Evolutionary conservation across 2,329 filamentous ascomycete genomes (phyloP).

Genomic region (Talaromyces marneffei): DNA sequence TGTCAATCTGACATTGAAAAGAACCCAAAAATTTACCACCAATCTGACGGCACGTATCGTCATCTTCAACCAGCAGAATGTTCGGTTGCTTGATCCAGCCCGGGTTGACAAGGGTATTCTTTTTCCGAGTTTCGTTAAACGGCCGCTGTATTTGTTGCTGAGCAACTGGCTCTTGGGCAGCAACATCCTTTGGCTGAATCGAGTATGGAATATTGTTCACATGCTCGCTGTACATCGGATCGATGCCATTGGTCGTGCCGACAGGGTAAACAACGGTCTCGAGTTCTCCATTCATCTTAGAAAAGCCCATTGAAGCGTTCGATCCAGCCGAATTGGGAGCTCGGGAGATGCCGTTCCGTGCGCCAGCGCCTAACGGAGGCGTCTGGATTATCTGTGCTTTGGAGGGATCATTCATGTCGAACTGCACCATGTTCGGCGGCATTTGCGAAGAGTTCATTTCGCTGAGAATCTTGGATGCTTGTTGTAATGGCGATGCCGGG

Average conservation of each 20-base stretch:
- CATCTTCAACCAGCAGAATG: slow-evolving; percentile 85
- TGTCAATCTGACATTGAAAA: slow-evolving; percentile 59
- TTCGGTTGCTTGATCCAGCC: slow-evolving; percentile 65
- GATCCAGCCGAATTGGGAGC: slow-evolving; percentile 43
- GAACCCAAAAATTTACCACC: slow-evolving; percentile 62
- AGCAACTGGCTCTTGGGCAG: slow-evolving; percentile 42
- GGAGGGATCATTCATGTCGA: slow-evolving; percentile 60
- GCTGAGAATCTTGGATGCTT: slow-evolving; percentile 60
- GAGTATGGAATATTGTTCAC: slow-evolving; percentile 90
- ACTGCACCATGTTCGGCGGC: slow-evolving; percentile 57
- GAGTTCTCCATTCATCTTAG: slow-evolving; percentile 51
- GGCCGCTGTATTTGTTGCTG: slow-evolving; percentile 33
- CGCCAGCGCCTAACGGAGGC: slow-evolving; percentile 47
- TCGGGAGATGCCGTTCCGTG: slow-evolving; percentile 41
- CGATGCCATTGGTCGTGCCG: slow-evolving; percentile 83
- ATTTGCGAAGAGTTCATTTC: slow-evolving; percentile 59
- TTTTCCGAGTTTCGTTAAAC: slow-evolving; percentile 52
- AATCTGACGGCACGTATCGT: slow-evolving; percentile 61
- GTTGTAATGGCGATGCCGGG: slow-evolving; percentile 61
- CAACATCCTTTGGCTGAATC: slow-evolving; percentile 59
- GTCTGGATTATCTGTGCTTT: slow-evolving; percentile 53
- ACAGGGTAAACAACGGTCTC: slow-evolving; percentile 82
- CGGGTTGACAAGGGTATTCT: slow-evolving; percentile 56
- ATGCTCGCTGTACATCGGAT: slow-evolving; percentile 90
- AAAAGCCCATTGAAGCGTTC: slow-evolving; percentile 46